Percentiles rank a stretch among this genome's conserved stretches.
phyloP scores from a whole-genome alignment of 2,329 filamentous ascomycete species.

The Trichophyton verrucosum region DNA sequence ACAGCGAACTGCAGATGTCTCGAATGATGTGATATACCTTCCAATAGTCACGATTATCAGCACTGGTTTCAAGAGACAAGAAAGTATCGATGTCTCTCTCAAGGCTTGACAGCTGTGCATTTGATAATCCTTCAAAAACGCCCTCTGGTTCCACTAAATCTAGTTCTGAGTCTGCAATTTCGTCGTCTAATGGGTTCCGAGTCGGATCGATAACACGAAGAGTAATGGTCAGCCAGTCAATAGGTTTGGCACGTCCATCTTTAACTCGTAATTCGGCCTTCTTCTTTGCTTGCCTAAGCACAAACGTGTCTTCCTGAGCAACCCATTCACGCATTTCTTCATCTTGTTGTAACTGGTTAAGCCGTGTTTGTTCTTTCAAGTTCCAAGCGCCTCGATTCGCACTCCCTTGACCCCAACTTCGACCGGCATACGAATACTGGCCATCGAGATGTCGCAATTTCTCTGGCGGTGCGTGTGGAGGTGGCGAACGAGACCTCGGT shows the following conservation, averaged over 20 bases:
- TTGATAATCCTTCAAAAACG: slow-evolving; percentile 62
- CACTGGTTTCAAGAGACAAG: slow-evolving; percentile 64
- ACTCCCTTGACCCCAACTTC: slow-evolving; percentile 17
- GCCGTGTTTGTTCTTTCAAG: slow-evolving; percentile 33
- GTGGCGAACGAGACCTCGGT: slow-evolving; percentile 32
- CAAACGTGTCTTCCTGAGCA: slow-evolving; percentile 89
- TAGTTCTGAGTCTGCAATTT: slow-evolving; percentile 63
- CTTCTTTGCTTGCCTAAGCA: slow-evolving; percentile 93
- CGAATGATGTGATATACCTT: slow-evolving; percentile 35
- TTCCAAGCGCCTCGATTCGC: slow-evolving; percentile 15
- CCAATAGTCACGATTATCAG: slow-evolving; percentile 79
- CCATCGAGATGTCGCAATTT: slow-evolving; percentile 27
- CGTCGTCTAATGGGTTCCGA: slow-evolving; percentile 67
- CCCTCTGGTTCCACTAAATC: slow-evolving; percentile 67
- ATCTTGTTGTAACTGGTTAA: slow-evolving; percentile 54
- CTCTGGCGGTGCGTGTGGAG: slow-evolving; percentile 28
- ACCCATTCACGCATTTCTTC: slow-evolving; percentile 74
- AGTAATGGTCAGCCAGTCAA: slow-evolving; percentile 88
- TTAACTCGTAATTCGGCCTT: slow-evolving; percentile 92
- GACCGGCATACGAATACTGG: slow-evolving; percentile 9
- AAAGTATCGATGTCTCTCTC: slow-evolving; percentile 74
- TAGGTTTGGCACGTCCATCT: slow-evolving; percentile 77
- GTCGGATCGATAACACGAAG: slow-evolving; percentile 78
- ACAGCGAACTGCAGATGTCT: background rate
- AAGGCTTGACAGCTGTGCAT: slow-evolving; percentile 57